Evolutionary conservation across 1,139 yeast species (phyloP), one percentile per base, ranked within the genome.

Genomic region (Scheffersomyces segobiensis): DNA sequence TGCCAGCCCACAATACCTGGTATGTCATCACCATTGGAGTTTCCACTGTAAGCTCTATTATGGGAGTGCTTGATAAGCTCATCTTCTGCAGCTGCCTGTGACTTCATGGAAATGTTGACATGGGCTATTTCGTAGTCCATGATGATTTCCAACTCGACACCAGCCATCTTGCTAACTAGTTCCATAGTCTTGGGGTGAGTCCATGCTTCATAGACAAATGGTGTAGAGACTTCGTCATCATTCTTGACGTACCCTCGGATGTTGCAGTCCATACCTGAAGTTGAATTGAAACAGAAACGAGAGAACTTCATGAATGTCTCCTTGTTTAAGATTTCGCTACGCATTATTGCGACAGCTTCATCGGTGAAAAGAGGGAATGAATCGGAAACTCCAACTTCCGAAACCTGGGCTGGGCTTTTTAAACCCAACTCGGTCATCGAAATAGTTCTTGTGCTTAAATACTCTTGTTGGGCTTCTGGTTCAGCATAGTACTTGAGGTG

Each of bases 1-100:
- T 85, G 88, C 89, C 88, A 85, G 26, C 83, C 82, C 39, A 83
- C 86, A 53, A 83, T 76, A 50, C 85, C 86, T 21, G 85, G 85
- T 54, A 82, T 75, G 42, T 79, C 78, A 7, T 68, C 71, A 19
- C 74, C 74, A 24, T 71, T 65, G 5, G 62, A 57, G 17, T 56
- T 63, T 20, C 63, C 67, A 26, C 57, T 52, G 55, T 63, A 58
- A 48, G 66, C 67, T 32, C 58, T 56, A 18, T 61, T 61, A 42
- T 66, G 52, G 21, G 63, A 53, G 53, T 55, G 56, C 52, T 52
- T 53, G 48, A 56, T 53, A 60, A 71, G 58, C 54, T 62, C 67
- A 5, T 57, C 53, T n/a, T 63, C 67, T 0, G 73, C 78, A 47
- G 70, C 68, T 53, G 67, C 70, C 48, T 66, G 66, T 47, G 76